phyloP scores from a whole-genome alignment of 2,329 filamentous ascomycete species.

The Aspergillus unguis region DNA sequence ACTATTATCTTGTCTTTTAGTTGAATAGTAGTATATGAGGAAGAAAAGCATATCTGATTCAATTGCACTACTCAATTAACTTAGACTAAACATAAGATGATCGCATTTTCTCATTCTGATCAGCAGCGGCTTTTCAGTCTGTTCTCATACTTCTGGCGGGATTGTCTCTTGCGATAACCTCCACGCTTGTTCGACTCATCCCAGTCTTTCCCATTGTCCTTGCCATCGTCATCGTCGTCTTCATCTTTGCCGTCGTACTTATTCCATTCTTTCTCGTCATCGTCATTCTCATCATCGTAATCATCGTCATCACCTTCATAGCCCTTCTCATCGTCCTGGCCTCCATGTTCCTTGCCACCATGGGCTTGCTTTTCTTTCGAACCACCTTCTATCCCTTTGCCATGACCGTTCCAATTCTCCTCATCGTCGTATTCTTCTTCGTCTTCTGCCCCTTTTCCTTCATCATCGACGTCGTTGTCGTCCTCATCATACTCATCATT shows the following conservation, averaged over 20 bases:
- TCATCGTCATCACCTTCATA: neutral
- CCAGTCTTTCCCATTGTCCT: neutral
- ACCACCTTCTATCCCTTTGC: neutral
- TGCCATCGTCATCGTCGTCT: neutral
- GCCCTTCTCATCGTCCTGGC: no score
- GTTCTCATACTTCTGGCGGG: no score
- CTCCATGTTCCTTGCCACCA: no score
- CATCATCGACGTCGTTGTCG: neutral
- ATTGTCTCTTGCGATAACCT: neutral
- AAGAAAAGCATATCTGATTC: slow-evolving; percentile 17
- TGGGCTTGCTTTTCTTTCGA: no score
- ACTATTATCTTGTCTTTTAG: slow-evolving; percentile 28
- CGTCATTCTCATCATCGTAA: neutral
- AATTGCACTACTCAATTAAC: neutral
- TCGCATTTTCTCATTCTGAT: no score
- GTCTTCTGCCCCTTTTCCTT: neutral
- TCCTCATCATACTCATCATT: neutral
- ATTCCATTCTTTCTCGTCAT: neutral
- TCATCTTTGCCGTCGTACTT: neutral
- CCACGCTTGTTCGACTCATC: neutral
- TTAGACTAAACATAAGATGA: neutral
- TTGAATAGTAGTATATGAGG: slow-evolving; percentile 32
- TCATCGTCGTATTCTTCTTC: neutral
- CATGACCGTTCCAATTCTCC: neutral
- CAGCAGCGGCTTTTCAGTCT: no score